Base-by-base conservation (phyloP, 352 stramenopile species). In the Globisporangium yorkense region DNA sequence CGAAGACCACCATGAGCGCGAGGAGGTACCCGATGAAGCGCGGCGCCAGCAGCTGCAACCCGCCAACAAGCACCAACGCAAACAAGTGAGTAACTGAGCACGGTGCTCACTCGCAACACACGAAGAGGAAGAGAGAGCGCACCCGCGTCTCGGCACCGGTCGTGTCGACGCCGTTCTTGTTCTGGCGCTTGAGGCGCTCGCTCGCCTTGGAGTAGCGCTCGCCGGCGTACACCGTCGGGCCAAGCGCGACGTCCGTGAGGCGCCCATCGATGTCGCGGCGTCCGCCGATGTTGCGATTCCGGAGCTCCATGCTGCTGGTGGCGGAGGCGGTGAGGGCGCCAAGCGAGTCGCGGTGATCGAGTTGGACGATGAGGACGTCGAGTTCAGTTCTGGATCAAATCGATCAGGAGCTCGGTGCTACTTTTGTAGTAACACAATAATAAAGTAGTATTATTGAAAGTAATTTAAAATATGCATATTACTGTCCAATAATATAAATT, bases 201-300 rank as follows among this genome's bases (percentile, higher is more conserved):
- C 77, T 89, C 72, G 88, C 85, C 70, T 93, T 93, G 53, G 74
- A 77, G 66, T 89, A 93, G 55, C 84, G 79, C 67, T 91, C 84
- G 56, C 84, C 84, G 3, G 68, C 82, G 65, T 93, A 93, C 54
- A 93, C 83, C 29, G 80, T 87, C n/a, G 84, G 84, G 0, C 84
- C 84, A 1, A 93, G 67, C 20, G 70, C 54, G 33, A 93, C 80
- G 52, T 92, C 72, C 5, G 71, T 54, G 31, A 74, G 62, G 18
- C 60, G 57, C 9, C 65, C 50, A n/a, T 61, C 58, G 16, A 70
- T 61, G 57, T 77, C 80, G 2, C 65, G 62, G 29, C 69, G 59
- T 35, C 59, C 59, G 48, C 59, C 68, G 2, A 65, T 62, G 13
- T 55, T 62, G 49, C 80, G 80, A 66, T 88, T 84, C 43, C 80